Evolutionary conservation across 768 basidiomycete genomes (phyloP).

Genomic region (Mycena kentingensis): DNA sequence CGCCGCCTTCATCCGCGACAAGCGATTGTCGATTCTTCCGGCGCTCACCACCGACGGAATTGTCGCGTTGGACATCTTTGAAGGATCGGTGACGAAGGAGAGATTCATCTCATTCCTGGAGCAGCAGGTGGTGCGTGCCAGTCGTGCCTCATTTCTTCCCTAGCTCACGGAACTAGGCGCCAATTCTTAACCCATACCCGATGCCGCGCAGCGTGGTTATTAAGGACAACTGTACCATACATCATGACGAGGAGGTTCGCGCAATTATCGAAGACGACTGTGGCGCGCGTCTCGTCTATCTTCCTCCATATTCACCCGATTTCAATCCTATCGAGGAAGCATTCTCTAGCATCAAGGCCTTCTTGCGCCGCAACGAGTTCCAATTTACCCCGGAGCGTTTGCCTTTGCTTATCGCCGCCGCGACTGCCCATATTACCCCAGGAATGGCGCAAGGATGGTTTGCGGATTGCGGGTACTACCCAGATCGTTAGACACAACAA

Average conservation of each 20-base stretch:
- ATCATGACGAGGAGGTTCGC: slow-evolving; percentile 37
- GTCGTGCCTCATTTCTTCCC: background rate
- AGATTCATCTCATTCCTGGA: slow-evolving; percentile 33
- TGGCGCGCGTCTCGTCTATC: slow-evolving; percentile 26
- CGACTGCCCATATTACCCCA: slow-evolving; percentile 6
- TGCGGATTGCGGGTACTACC: slow-evolving; percentile 18
- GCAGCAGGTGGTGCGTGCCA: slow-evolving; percentile 28
- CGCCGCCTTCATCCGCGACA: slow-evolving; percentile 28
- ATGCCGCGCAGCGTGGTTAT: slow-evolving; percentile 38
- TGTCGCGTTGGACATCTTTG: slow-evolving; percentile 36
- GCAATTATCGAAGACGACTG: slow-evolving; percentile 32
- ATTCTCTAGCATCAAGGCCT: slow-evolving; percentile 34
- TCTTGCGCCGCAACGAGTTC: slow-evolving; percentile 12
- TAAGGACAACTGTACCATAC: slow-evolving; percentile 43
- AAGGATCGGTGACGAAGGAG: slow-evolving; percentile 37
- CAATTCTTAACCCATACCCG: slow-evolving; percentile 37
- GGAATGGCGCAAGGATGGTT: slow-evolving; percentile 22
- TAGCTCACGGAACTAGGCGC: slow-evolving; percentile 20
- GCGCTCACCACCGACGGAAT: slow-evolving; percentile 31
- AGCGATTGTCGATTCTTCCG: slow-evolving; percentile 32
- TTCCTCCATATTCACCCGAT: slow-evolving; percentile 37
- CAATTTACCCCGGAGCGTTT: slow-evolving; percentile 5
- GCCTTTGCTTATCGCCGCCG: slow-evolving; percentile 23
- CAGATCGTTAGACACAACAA: too few relatives aligned
- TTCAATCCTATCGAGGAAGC: slow-evolving; percentile 39